Conservation (phyloP, 2,329 filamentous ascomycete species). For the Scytalidium sp. region DNA sequence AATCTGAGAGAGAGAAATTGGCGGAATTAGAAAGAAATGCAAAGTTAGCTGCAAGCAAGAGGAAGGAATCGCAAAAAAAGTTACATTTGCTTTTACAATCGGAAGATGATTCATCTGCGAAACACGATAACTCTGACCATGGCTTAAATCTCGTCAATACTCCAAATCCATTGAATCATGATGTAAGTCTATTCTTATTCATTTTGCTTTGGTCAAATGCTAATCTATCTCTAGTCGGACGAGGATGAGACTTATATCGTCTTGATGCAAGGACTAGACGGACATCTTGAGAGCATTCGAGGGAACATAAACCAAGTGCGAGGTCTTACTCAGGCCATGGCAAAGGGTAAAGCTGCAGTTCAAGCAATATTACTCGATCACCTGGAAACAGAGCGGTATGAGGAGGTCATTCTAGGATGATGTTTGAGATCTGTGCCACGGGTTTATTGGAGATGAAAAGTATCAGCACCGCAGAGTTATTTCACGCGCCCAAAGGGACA, state of each 20-base stretch:
- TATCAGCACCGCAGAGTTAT: too few relatives aligned
- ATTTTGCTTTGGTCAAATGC: neutral
- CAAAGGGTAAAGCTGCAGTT: conserved; percentile 25
- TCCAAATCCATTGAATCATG: conserved; percentile 6
- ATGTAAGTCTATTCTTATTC: conserved; percentile 15
- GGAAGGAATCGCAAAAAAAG: conserved; percentile 39
- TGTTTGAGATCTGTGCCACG: conserved; percentile 5
- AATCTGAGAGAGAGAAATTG: conserved; percentile 51
- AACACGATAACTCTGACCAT: conserved; percentile 12
- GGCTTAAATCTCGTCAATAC: conserved; percentile 8
- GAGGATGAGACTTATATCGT: conserved; percentile 23
- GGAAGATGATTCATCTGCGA: conserved; percentile 6
- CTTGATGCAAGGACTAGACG: conserved; percentile 21
- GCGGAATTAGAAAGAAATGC: conserved; percentile 53
- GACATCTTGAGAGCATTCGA: conserved; percentile 29
- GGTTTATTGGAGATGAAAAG: too few relatives aligned
- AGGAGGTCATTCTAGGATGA: conserved; percentile 26
- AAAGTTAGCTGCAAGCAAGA: conserved; percentile 48
- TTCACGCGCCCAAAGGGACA: too few relatives aligned
- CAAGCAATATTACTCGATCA: conserved; percentile 26
- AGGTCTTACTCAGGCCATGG: conserved; percentile 25
- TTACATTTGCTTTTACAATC: conserved; percentile 26
- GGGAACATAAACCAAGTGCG: conserved; percentile 27
- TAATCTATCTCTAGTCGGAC: conserved; percentile 16
- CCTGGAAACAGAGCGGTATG: conserved; percentile 22